Percentiles rank a stretch among this genome's conserved stretches.
Evolutionary conservation across 2,329 filamentous ascomycete genomes (phyloP).

Genomic region (Dactylellina leptospora): DNA sequence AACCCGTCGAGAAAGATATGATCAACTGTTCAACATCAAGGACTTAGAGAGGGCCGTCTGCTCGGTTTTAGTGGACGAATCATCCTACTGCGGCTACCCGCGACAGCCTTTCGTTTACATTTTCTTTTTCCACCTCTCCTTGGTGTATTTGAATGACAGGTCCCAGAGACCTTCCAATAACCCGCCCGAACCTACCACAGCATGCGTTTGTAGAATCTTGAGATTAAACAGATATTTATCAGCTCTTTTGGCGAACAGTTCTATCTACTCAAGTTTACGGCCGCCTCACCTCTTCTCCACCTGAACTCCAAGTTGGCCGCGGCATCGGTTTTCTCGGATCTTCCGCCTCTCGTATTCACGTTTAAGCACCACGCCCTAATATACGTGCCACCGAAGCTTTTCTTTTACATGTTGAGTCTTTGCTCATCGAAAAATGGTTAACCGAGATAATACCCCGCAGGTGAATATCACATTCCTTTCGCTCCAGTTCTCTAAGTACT

Average conservation of each 20-base stretch:
- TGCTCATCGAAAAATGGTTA: conserved; percentile 30
- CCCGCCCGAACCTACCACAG: conserved; percentile 7
- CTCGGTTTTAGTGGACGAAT: conserved; percentile 10
- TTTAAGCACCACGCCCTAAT: not conserved
- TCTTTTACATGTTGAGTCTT: too few relatives aligned
- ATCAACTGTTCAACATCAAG: conserved; percentile 4
- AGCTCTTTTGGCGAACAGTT: conserved; percentile 8
- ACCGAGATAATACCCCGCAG: conserved; percentile 30
- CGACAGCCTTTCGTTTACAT: conserved; percentile 12
- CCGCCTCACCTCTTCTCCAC: not conserved
- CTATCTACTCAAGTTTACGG: not conserved
- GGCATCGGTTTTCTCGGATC: not conserved
- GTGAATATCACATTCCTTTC: conserved; percentile 5
- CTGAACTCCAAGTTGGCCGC: too few relatives aligned
- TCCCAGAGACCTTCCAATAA: not conserved
- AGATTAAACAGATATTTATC: conserved; percentile 11
- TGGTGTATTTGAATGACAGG: conserved; percentile 5
- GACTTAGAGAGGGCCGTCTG: conserved; percentile 13
- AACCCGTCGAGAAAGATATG: conserved; percentile 22
- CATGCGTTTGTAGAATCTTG: conserved; percentile 22
- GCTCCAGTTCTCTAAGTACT: too few relatives aligned
- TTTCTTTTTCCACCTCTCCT: conserved; percentile 10
- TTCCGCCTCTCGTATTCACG: not conserved
- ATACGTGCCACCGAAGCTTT: not conserved
- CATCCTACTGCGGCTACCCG: conserved; percentile 2